These are phyloP conservation scores for Penicillium sp. DNA, from an alignment of 2,329 filamentous ascomycete genomes.

Conservation along the genomic window DNA sequence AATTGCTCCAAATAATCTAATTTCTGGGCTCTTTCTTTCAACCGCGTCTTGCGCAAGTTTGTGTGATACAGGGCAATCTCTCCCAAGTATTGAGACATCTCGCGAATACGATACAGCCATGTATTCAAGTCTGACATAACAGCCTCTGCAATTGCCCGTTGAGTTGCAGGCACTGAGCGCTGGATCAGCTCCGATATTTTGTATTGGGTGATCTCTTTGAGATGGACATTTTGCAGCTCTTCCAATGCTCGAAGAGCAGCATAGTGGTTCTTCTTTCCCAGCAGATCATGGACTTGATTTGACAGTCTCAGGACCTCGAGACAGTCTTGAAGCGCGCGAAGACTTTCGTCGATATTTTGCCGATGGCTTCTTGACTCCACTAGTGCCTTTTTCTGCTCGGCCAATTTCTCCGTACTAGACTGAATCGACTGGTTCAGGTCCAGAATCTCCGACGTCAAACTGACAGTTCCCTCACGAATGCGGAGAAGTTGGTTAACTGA, in stretches of 20 bases:
- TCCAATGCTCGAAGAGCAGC: conserved; percentile 89
- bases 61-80: conserved; percentile 98
- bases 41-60: conserved; percentile 74
- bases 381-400: conserved; percentile 87
- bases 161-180: conserved; percentile 87
- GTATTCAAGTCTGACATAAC: conserved; percentile 97
- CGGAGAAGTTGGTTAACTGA: conserved; percentile 92
- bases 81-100: conserved; percentile 92
- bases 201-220: conserved; percentile 91
- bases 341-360: conserved; percentile 93
- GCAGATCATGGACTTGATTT: conserved; percentile 88
- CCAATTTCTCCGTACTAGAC: conserved; percentile 86
- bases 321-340: conserved; percentile 82
- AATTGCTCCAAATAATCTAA: conserved; percentile 75
- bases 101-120: conserved; percentile 91
- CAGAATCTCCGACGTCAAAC: conserved; percentile 84
- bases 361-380: conserved; percentile 89
- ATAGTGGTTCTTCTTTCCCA: conserved; percentile 93
- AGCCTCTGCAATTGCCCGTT: conserved; percentile 88
- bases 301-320: conserved; percentile 87
- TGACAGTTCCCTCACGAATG: conserved; percentile 85
- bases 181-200: conserved; percentile 94
- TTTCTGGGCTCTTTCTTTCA: conserved; percentile 75
- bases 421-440: conserved; percentile 93
- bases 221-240: conserved; percentile 91